These are phyloP conservation scores for Taphrina confusa DNA, from an alignment of 1,139 yeast species.

Conservation along the genomic window DNA sequence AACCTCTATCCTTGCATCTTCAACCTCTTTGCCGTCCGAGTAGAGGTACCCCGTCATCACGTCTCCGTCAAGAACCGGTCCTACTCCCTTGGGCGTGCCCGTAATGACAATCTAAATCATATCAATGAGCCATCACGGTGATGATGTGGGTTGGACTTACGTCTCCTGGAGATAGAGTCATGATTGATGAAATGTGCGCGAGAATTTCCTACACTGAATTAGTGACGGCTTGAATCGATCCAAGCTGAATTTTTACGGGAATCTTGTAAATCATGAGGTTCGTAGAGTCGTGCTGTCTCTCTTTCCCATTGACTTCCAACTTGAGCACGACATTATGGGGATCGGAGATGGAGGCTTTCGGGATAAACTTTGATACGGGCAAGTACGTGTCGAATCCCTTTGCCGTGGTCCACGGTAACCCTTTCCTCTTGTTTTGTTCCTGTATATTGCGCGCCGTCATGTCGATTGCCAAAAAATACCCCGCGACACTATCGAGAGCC, in stretches of 20 bases:
- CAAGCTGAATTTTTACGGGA: slow-evolving; percentile 49
- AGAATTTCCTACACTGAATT: slow-evolving; percentile 59
- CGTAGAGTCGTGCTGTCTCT: slow-evolving; percentile 71
- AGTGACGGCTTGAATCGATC: not conserved
- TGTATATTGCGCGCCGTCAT: slow-evolving; percentile 96
- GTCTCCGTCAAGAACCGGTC: slow-evolving; percentile 77
- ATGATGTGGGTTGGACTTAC: not conserved
- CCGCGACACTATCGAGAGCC: slow-evolving; percentile 65
- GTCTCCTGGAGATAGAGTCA: slow-evolving; percentile 65
- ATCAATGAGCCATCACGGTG: not conserved
- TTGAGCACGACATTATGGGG: slow-evolving; percentile 70
- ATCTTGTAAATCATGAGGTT: slow-evolving; percentile 85
- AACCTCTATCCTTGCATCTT: slow-evolving; percentile 55
- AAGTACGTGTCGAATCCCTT: slow-evolving; percentile 95
- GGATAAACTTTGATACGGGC: slow-evolving; percentile 66
- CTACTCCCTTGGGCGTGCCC: slow-evolving; percentile 99
- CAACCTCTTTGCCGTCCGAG: slow-evolving; percentile 59
- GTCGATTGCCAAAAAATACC: slow-evolving; percentile 87
- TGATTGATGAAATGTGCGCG: slow-evolving; percentile 76
- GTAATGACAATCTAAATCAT: slow-evolving; percentile 61
- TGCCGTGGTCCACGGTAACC: slow-evolving; percentile 94
- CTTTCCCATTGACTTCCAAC: slow-evolving; percentile 68
- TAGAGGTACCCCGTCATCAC: slow-evolving; percentile 62
- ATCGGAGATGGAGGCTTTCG: slow-evolving; percentile 65
- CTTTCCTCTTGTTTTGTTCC: slow-evolving; percentile 89